Evolutionary conservation across 2,329 filamentous ascomycete species (phyloP).

Genomic region (Trichoderma aggressivum): DNA sequence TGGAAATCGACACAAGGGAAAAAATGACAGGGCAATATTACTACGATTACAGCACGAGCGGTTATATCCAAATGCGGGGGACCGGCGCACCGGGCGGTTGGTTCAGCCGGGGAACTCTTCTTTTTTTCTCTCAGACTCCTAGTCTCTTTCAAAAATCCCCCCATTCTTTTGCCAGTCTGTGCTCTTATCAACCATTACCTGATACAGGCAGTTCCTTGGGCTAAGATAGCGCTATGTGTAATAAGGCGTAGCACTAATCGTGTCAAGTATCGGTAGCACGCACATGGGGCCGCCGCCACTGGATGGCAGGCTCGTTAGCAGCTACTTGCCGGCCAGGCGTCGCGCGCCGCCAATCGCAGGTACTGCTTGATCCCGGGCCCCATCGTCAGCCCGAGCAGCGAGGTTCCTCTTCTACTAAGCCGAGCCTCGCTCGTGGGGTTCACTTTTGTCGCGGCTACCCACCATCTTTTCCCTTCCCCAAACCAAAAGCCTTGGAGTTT

Average conservation of each 20-base stretch:
- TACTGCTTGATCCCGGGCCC: not conserved
- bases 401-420: not conserved
- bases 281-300: not conserved
- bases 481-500: not conserved
- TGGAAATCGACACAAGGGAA: not conserved
- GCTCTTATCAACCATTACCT: constrained; percentile 11
- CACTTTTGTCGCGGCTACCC: constrained; percentile 10
- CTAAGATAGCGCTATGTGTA: not conserved
- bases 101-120: not conserved
- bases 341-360: not conserved
- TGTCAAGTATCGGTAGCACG: not conserved
- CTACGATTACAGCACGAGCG: not conserved
- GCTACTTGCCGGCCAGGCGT: not conserved
- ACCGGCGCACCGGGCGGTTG: constrained; percentile 1
- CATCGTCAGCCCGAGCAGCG: not conserved
- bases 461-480: not conserved
- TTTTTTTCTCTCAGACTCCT: not conserved
- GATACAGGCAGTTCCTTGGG: not conserved
- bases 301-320: not conserved
- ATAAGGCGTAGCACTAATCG: not conserved
- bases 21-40: not conserved
- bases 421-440: constrained; percentile 13
- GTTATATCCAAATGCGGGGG: not conserved
- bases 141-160: not conserved
- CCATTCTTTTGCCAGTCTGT: not conserved